phyloP scores from a whole-genome alignment of 2,329 filamentous ascomycete genomes.

The Botryotinia calthae region DNA sequence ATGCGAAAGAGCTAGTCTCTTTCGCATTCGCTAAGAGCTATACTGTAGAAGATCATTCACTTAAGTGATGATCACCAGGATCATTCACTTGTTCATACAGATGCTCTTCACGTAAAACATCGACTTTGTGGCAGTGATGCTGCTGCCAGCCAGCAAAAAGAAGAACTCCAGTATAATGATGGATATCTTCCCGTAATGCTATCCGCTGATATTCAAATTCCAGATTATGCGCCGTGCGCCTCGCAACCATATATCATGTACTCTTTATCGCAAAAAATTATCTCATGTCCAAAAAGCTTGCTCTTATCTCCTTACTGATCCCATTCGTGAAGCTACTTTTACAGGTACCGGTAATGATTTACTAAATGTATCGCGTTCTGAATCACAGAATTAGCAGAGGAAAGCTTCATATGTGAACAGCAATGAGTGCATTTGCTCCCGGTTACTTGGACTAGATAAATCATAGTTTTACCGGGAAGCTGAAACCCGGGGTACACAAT shows the following conservation, averaged over 20 bases:
- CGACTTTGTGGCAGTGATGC: not conserved
- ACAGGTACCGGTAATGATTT: slow-evolving; percentile 39
- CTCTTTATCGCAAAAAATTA: not conserved
- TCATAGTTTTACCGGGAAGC: not conserved
- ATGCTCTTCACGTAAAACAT: not conserved
- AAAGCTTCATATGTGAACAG: not conserved
- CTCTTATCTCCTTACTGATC: slow-evolving; percentile 37
- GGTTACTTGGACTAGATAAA: slow-evolving; percentile 17
- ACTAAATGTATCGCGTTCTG: slow-evolving; percentile 37
- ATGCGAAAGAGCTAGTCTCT: too few species aligned
- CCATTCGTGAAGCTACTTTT: slow-evolving; percentile 38
- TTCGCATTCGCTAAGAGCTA: too few species aligned
- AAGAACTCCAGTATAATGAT: not conserved
- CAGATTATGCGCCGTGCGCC: slow-evolving; percentile 17
- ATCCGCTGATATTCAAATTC: slow-evolving; percentile 15
- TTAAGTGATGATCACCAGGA: too few species aligned
- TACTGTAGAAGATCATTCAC: too few species aligned
- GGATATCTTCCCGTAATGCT: slow-evolving; percentile 19
- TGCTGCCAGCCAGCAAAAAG: slow-evolving; percentile 1
- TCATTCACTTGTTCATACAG: too few species aligned
- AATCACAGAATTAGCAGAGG: not conserved
- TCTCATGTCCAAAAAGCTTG: slow-evolving; percentile 9
- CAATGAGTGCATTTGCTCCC: too few species aligned
- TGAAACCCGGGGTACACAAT: not conserved
- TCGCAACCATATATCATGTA: not conserved